These are phyloP conservation scores for Aegilops tauschii DNA, from an alignment of 176 grass and related monocot species.

Conservation along the genomic window DNA sequence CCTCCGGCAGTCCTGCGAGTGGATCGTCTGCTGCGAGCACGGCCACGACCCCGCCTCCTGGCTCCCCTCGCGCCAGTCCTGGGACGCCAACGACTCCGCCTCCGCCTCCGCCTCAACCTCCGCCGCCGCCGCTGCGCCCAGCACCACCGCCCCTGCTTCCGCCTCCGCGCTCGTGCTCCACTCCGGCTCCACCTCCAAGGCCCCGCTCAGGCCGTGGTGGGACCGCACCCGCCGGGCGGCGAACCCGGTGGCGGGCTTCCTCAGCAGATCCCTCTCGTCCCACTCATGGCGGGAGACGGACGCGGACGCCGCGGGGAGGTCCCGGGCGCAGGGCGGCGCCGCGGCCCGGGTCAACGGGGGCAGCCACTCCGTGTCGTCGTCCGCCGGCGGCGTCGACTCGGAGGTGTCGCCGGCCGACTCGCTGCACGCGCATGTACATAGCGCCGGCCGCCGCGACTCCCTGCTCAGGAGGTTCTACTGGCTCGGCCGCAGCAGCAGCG, in stretches of 20 bases:
- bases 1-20: slow-evolving; percentile 62
- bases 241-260: slow-evolving; percentile 44
- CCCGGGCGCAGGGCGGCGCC: background rate
- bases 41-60: slow-evolving; percentile 33
- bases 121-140: slow-evolving; percentile 3
- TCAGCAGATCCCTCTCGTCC: slow-evolving; percentile 58
- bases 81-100: slow-evolving; percentile 47
- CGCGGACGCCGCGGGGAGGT: background rate
- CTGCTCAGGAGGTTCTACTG: slow-evolving; percentile 36
- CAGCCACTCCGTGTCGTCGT: slow-evolving; percentile 28
- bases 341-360: slow-evolving; percentile 6
- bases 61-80: slow-evolving; percentile 64
- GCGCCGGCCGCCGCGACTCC: background rate
- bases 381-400: slow-evolving; percentile 22
- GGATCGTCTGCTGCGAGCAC: slow-evolving; percentile 56
- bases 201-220: slow-evolving; percentile 35
- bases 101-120: slow-evolving; percentile 16
- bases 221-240: slow-evolving; percentile 28
- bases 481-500: slow-evolving; percentile 61
- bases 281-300: slow-evolving; percentile 46
- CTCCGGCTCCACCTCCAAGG: background rate
- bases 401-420: slow-evolving; percentile 18
- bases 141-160: background rate
- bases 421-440: background rate
- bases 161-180: background rate